Evolutionary conservation across 257 asterid genomes (phyloP), one percentile per base, ranked within the genome.

Genomic region (Ballota nigra): DNA sequence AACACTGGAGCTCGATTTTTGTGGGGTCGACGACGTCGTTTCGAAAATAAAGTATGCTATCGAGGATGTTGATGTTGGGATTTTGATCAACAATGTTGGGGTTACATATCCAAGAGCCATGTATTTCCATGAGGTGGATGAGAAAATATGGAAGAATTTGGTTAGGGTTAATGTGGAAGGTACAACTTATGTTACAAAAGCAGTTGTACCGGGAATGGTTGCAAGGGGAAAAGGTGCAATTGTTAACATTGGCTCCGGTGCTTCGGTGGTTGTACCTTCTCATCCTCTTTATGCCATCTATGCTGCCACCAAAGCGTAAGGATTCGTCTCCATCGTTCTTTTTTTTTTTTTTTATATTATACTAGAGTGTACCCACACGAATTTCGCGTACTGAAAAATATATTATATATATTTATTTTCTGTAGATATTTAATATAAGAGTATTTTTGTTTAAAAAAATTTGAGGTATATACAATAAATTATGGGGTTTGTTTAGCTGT

Each of bases 241-340:
- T 19, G 88, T 94, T 22, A 87, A 84, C 63, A 79, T 91, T 3
- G 97, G 96, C 0, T 94, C 99, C 2, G 97, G 97, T 15, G 92
- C 97, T 2, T 76, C 97, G 36, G 28, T 79, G 51, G 90, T 86
- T 41, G 88, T 88, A 8, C 95, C 97, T 69, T 91, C 97, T 26
- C 96, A 91, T 85, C 97, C 97, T 15, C 93, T 91, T 4, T 92
- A 78, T 65, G 91, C 99, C 24, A 56, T 91, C 43, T 94, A 94
- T 77, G 96, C 96, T 45, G 97, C 97, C 57, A 89, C 97, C 16
- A 94, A 94, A 91, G 93, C 86, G 97, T 94, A 81, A 85, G 88
- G 58, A 12, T 10, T 3, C 15, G 10, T 5, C 26, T 47, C 72
- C 24, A 2, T 29, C 31, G 12, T 51, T 51, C 6, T 7, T 51